Conservation (phyloP, 139 green algal genomes). For the Closterium sp. region DNA sequence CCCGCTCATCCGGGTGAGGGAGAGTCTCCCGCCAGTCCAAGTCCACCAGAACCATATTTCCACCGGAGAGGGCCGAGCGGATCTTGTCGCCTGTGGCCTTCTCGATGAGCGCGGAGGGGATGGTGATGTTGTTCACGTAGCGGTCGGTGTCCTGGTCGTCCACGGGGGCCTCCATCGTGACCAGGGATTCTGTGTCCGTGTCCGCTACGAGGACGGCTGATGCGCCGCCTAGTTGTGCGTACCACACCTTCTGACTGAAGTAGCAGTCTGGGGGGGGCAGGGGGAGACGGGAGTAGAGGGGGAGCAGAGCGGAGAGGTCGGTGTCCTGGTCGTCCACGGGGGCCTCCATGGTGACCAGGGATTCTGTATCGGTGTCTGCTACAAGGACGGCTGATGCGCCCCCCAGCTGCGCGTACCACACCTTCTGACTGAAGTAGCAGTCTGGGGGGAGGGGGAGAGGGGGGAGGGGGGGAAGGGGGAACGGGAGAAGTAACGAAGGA, state of each 20-base stretch:
- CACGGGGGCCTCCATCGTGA: conserved; percentile 73
- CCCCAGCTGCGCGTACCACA: conserved; percentile 79
- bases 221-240: conserved; percentile 83
- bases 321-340: conserved; percentile 45
- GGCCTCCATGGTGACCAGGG: conserved; percentile 73
- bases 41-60: conserved; percentile 62
- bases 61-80: conserved; percentile 65
- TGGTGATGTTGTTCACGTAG: conserved; percentile 65
- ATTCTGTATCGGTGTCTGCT: conserved; percentile 70
- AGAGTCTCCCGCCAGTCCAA: conserved; percentile 81
- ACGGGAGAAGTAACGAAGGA: conserved; percentile 23
- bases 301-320: conserved; percentile 22
- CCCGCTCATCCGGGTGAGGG: conserved; percentile 63
- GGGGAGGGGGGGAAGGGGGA: no score
- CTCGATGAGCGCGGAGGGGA: conserved; percentile 78
- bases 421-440: conserved; percentile 77
- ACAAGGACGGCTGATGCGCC: conserved; percentile 77
- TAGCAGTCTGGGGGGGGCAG: conserved; percentile 62
- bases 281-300: neutral
- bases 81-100: conserved; percentile 67
- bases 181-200: conserved; percentile 67
- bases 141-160: conserved; percentile 11
- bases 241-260: conserved; percentile 85
- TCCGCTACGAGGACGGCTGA: conserved; percentile 72
- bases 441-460: conserved; percentile 42